Percentiles rank a stretch among this genome's conserved stretches.
Conservation (phyloP, 2,329 filamentous ascomycete species). For the Talaromyces verruculosus region DNA sequence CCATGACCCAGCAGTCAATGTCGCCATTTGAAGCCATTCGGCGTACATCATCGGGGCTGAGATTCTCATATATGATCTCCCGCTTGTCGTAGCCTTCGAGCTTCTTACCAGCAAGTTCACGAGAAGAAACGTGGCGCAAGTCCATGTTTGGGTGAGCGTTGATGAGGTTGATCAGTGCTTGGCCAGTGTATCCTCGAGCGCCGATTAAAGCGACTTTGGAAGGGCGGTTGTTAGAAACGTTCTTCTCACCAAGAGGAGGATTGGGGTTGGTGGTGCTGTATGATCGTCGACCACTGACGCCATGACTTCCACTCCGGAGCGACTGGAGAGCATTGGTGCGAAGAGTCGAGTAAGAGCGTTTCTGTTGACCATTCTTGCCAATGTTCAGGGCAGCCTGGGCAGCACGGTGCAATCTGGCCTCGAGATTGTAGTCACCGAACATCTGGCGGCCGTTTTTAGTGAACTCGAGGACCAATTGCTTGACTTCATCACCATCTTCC, state of each 20-base stretch:
- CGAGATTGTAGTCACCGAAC: slow-evolving; percentile 85
- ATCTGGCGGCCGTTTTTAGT: slow-evolving; percentile 77
- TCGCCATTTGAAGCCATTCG: slow-evolving; percentile 79
- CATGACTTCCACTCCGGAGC: slow-evolving; percentile 33
- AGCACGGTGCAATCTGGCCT: slow-evolving; percentile 77
- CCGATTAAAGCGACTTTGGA: slow-evolving; percentile 84
- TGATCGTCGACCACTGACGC: slow-evolving; percentile 37
- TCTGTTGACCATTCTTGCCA: slow-evolving; percentile 57
- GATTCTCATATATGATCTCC: slow-evolving; percentile 87
- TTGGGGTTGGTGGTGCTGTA: slow-evolving; percentile 69
- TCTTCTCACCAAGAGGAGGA: slow-evolving; percentile 84
- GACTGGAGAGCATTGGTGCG: slow-evolving; percentile 42
- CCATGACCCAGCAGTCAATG: slow-evolving; percentile 97
- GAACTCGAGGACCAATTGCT: slow-evolving; percentile 81
- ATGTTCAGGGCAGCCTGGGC: slow-evolving; percentile 67
- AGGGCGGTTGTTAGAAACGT: slow-evolving; percentile 75
- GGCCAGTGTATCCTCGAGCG: slow-evolving; percentile 89
- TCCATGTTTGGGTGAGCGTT: slow-evolving; percentile 89
- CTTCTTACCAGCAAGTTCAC: slow-evolving; percentile 83
- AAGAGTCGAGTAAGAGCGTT: slow-evolving; percentile 66
- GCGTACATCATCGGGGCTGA: slow-evolving; percentile 80
- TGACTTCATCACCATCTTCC: slow-evolving; percentile 76
- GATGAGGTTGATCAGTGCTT: slow-evolving; percentile 82
- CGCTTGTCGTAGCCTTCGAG: slow-evolving; percentile 88
- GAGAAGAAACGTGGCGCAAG: slow-evolving; percentile 85